Evolutionary conservation across 345 rosid species (phyloP).

Genomic region (Rhizophora mangle): DNA sequence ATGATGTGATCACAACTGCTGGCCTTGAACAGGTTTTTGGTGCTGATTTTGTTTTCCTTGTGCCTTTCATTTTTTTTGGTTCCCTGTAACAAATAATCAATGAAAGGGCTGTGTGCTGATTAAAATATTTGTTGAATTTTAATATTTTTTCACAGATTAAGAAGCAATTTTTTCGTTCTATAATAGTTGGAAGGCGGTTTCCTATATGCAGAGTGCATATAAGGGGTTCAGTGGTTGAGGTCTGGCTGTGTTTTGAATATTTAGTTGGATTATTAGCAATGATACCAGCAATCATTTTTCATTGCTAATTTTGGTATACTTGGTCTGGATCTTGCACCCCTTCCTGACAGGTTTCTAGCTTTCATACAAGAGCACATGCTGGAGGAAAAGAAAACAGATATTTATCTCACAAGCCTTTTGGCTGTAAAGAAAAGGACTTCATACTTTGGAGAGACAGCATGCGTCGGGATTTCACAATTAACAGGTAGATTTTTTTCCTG

Average conservation of each 20-base stretch:
- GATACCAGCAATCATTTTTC: background rate
- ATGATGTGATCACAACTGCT: constrained; percentile 92
- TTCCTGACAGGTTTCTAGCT: constrained; percentile 74
- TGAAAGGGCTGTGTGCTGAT: background rate
- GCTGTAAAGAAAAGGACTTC: constrained; percentile 48
- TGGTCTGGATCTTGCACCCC: constrained; percentile 1
- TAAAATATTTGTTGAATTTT: constrained; percentile 7
- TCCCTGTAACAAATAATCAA: background rate
- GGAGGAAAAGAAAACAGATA: constrained; percentile 34
- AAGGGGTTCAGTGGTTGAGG: constrained; percentile 67
- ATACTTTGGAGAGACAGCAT: constrained; percentile 74
- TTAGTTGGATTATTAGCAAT: background rate
- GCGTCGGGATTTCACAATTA: constrained; percentile 86
- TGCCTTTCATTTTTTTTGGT: background rate
- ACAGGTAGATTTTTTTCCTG: constrained; percentile 49
- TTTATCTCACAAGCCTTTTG: constrained; percentile 31
- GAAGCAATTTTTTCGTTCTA: constrained; percentile 43
- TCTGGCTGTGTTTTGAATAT: constrained; percentile 24
- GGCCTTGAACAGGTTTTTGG: constrained; percentile 57
- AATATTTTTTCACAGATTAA: constrained; percentile 41
- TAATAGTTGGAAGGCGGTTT: constrained; percentile 66
- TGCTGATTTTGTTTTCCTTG: background rate
- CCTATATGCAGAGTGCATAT: constrained; percentile 76
- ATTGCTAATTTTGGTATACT: background rate
- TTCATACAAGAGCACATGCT: constrained; percentile 53